Conservation (phyloP, 2,329 filamentous ascomycete species). For the Aspergillus hortae region DNA sequence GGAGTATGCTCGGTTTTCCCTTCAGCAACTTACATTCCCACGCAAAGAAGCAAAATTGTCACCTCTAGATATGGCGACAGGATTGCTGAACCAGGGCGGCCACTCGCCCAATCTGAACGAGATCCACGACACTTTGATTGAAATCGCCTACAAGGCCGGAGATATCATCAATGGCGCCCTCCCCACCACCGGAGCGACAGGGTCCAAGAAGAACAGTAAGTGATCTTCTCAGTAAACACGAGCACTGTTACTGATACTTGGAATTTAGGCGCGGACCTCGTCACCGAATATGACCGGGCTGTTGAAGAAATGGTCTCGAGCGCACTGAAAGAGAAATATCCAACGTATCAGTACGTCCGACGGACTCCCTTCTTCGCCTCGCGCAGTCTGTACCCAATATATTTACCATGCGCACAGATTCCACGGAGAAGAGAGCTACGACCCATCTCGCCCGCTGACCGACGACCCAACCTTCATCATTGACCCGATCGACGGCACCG, state of each 20-base stretch:
- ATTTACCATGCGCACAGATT: conserved; percentile 33
- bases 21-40: no score
- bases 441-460: conserved; percentile 51
- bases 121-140: conserved; percentile 42
- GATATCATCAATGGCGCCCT: conserved; percentile 42
- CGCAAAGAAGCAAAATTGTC: no score
- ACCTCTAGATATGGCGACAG: no score
- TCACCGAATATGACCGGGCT: conserved; percentile 61
- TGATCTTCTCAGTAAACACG: neutral
- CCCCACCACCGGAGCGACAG: conserved; percentile 33
- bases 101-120: conserved; percentile 28
- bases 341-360: conserved; percentile 46
- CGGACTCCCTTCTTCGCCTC: neutral
- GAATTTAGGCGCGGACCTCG: conserved; percentile 53
- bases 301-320: conserved; percentile 57
- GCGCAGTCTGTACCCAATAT: neutral
- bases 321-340: conserved; percentile 50
- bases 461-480: conserved; percentile 57
- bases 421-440: conserved; percentile 60
- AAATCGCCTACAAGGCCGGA: conserved; percentile 39
- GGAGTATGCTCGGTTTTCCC: neutral
- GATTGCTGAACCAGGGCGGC: neutral
- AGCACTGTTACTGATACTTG: neutral
- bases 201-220: conserved; percentile 47
- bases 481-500: conserved; percentile 64